Evolutionary conservation across 805 yeast genomes (phyloP).

Genomic region (Yamadazyma akitaensis): DNA sequence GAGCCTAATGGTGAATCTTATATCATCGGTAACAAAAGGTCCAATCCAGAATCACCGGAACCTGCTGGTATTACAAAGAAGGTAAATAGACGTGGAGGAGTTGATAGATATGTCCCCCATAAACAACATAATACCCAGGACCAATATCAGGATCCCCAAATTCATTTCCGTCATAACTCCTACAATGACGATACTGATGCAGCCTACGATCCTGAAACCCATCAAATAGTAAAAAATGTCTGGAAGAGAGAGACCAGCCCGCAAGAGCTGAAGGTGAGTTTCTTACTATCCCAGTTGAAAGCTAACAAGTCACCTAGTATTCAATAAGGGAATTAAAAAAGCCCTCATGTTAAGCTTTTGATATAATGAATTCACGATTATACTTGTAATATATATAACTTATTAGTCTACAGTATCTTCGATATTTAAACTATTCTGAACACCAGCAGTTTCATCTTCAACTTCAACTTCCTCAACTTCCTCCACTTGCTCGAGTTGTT

Average conservation of each 20-base stretch:
- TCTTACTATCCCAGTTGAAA: constrained; percentile 13
- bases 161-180: constrained; percentile 15
- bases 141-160: background rate
- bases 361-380: background rate
- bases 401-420: constrained; percentile 10
- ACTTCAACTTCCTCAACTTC: background rate
- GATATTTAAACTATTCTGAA: background rate
- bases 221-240: background rate
- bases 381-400: background rate
- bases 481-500: constrained; percentile 5
- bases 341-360: too few species aligned
- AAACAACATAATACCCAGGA: constrained; percentile 3
- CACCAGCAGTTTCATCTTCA: constrained; percentile 10
- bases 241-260: background rate
- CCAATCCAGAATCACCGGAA: background rate
- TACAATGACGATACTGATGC: constrained; percentile 5
- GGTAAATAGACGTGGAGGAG: background rate
- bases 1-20: background rate
- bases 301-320: background rate
- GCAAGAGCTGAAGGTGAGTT: constrained; percentile 6
- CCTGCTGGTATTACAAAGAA: background rate
- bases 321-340: background rate
- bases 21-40: background rate
- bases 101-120: constrained; percentile 7
- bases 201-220: background rate